These are phyloP conservation scores for Fusarium coffeatum DNA, from an alignment of 2,329 filamentous ascomycete species.

Conservation along the genomic window DNA sequence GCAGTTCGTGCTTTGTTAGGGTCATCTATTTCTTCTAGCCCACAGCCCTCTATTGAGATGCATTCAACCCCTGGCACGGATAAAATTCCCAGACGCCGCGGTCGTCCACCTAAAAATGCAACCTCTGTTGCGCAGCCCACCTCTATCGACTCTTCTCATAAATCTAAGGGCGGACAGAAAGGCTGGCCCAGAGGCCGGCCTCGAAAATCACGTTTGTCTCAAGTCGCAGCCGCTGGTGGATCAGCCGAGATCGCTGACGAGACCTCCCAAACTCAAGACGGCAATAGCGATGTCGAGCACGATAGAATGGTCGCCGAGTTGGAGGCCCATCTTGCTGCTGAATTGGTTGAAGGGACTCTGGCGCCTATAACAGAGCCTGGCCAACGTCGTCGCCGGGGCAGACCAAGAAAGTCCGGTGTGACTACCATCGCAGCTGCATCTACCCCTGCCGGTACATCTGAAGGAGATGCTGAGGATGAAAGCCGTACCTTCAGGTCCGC, in stretches of 20 bases:
- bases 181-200: constrained; percentile 47
- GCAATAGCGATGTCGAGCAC: constrained; percentile 29
- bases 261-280: background rate
- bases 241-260: background rate
- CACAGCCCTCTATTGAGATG: background rate
- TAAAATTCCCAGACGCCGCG: constrained; percentile 42
- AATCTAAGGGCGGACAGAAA: constrained; percentile 42
- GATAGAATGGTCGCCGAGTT: constrained; percentile 33
- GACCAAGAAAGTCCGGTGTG: constrained; percentile 46
- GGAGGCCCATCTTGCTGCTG: constrained; percentile 32
- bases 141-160: constrained; percentile 21
- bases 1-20: constrained; percentile 49
- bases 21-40: constrained; percentile 15
- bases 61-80: constrained; percentile 5
- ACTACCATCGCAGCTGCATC: constrained; percentile 42
- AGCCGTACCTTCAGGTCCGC: constrained; percentile 32
- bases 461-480: background rate
- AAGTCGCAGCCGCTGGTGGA: constrained; percentile 14
- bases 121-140: constrained; percentile 11
- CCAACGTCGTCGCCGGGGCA: constrained; percentile 40
- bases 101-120: constrained; percentile 50
- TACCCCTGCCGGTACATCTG: background rate
- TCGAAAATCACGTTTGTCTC: constrained; percentile 41
- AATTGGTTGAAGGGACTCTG: constrained; percentile 18
- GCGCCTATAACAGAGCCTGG: background rate